Evolutionary conservation across 768 basidiomycete species (phyloP), one percentile per base, ranked within the genome.

Genomic region (Pseudohyphozyma bogoriensis): DNA sequence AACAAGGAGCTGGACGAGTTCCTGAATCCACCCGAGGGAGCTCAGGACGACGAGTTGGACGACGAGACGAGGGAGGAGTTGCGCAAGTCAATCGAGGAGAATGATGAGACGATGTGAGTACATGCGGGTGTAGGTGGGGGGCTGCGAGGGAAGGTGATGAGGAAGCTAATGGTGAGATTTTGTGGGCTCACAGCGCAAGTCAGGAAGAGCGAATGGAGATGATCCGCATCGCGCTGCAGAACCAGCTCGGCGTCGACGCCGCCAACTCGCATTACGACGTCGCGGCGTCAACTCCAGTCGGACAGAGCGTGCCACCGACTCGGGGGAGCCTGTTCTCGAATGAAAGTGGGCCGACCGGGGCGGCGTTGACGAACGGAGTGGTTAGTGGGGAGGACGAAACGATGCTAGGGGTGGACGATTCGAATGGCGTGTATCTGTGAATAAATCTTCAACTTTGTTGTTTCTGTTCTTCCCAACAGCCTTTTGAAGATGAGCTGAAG

Each of bases 221-320:
- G 61, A 57, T 66, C 32, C 46, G 65, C 33, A 7, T 62, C 10
- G 61, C 60, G 4, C 31, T 66, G 6, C 39, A 66, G 28, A 54
- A 57, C n/a, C 39, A 66, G 39, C 32, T 60, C 42, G 65, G 65
- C 11, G 61, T 66, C 13, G 58, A 58, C n/a, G 61, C 65, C 3
- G 4, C 45, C 18, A 66, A 66, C 39, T 45, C 58, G 16, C 65
- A 66, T 22, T 66, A 66, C 49, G 1, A 11, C 6, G n/a, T 50
- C 22, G 40, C 39, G 16, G 47, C n/a, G n/a, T n/a, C n/a, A n/a
- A n/a, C n/a, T n/a, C n/a, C n/a, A n/a, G n/a, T n/a, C n/a, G n/a
- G n/a, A n/a, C n/a, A n/a, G n/a, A n/a, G n/a, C n/a, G n/a, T n/a
- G n/a, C n/a, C n/a, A n/a, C n/a, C n/a, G n/a, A n/a, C n/a, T n/a